Evolutionary conservation across 768 basidiomycete genomes (phyloP), one percentile per base, ranked within the genome.

Genomic region (Infundibulicybe gibba): DNA sequence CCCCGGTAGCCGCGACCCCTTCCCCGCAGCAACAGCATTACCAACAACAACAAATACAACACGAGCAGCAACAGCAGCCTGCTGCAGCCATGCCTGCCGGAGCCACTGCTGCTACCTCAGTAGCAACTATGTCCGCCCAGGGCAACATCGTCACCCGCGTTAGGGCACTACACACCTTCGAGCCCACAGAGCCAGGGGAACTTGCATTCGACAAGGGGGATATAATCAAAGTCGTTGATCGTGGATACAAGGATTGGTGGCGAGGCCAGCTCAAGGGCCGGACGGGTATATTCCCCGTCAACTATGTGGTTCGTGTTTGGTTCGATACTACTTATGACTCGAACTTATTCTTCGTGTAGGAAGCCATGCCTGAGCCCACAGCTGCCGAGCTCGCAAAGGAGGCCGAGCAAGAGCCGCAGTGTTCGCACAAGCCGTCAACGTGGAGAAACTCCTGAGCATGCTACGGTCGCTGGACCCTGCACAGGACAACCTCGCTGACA

Each of bases 231-330:
- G 94, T 98, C 12, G 84, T 97, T 17, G 93, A 97, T 62, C 81
- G 92, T 19, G 87, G 86, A 17, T 95, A 95, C 65, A 87, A 90
- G 56, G 93, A 97, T 61, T 98, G 95, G 95, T 97, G 94, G 92
- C 69, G 91, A 17, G 95, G 95, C 1, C 93, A 97, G 55, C 64
- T 94, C 39, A 88, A 83, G 58, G 94, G 91, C 0, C 71, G 89
- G 48, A 92, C 93, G 2, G 93, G 93, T 38, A 98, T 98, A 40
- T 97, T 98, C 65, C 95, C 95, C 0, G 91, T 95, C 15, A 97
- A 95, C 63, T 97, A 97, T 69, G 92, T 97, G 55, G 91, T 90
- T 56, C 6, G 85, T 76, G 32, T 49, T 33, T 20, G 25, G 49
- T 37, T 49, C 34, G 38, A 40, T 34, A 30, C 44, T 25, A 43